Conservation (phyloP, 306 rosid genomes). For the Castanopsis chinensis region DNA sequence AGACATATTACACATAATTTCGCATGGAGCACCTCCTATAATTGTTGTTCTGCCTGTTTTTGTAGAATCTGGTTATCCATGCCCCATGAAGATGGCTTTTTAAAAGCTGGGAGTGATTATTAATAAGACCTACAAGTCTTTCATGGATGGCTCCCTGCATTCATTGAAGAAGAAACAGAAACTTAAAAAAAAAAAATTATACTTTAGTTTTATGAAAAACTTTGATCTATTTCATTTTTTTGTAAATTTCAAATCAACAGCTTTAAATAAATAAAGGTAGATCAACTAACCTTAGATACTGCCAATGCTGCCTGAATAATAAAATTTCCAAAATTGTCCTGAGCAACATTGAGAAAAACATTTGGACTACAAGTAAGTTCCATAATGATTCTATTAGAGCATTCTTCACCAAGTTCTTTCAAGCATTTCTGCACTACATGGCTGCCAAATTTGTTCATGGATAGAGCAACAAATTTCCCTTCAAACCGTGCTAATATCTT, state of each 20-base stretch:
- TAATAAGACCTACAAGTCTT: constrained; percentile 4
- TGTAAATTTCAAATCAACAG: too few relatives aligned
- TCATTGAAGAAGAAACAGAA: background rate
- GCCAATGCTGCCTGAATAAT: constrained; percentile 43
- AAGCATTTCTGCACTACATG: constrained; percentile 44
- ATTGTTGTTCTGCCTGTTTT: background rate
- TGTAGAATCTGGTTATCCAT: constrained; percentile 3
- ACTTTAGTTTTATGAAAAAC: too few relatives aligned
- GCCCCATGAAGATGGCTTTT: constrained; percentile 25
- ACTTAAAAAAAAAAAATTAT: background rate
- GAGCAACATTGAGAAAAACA: constrained; percentile 20
- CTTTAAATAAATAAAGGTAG: too few relatives aligned
- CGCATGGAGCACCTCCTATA: background rate
- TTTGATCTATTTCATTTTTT: too few relatives aligned
- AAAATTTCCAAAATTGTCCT: constrained; percentile 39
- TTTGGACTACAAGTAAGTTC: constrained; percentile 26
- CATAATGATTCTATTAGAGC: background rate
- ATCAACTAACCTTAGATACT: constrained; percentile 26
- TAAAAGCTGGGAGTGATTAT: background rate
- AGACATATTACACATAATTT: too few relatives aligned
- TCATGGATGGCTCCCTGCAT: constrained; percentile 7
- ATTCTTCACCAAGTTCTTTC: background rate
- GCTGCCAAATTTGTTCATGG: constrained; percentile 40
- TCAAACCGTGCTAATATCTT: background rate
- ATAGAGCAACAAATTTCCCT: constrained; percentile 21